Evolutionary conservation across 1,139 yeast species (phyloP).

Genomic region (Candida buenavistaensis): DNA sequence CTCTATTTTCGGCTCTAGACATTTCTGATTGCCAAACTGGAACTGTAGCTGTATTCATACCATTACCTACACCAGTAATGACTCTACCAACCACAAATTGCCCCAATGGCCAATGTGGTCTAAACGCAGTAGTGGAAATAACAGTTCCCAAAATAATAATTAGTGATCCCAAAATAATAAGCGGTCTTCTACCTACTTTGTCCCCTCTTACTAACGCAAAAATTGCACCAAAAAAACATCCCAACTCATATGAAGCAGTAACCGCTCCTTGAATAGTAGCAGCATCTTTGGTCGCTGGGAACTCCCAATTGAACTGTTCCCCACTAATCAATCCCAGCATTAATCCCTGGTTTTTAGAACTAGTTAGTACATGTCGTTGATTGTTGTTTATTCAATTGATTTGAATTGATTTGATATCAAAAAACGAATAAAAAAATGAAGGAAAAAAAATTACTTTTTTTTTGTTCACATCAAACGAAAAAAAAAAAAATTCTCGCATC

Average conservation of each 20-base stretch:
- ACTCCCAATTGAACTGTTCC: slow-evolving; percentile 54
- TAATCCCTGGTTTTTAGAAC: slow-evolving; percentile 83
- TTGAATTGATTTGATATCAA: no score
- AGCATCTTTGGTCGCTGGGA: slow-evolving; percentile 49
- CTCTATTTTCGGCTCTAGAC: slow-evolving; percentile 71
- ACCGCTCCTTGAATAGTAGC: slow-evolving; percentile 64
- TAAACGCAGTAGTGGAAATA: slow-evolving; percentile 60
- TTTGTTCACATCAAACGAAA: no score
- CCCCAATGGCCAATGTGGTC: slow-evolving; percentile 50
- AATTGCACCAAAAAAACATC: slow-evolving; percentile 74
- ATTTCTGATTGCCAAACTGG: slow-evolving; percentile 85
- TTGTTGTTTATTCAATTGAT: no score
- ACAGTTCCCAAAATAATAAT: slow-evolving; percentile 65
- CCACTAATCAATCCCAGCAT: slow-evolving; percentile 74
- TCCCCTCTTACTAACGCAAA: slow-evolving; percentile 67
- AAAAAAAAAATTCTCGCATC: no score
- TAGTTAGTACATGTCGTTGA: no score
- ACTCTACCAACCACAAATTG: slow-evolving; percentile 76
- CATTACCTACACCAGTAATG: slow-evolving; percentile 78
- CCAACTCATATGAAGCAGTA: slow-evolving; percentile 71
- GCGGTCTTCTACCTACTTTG: slow-evolving; percentile 62
- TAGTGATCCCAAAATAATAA: slow-evolving; percentile 57
- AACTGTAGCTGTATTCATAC: slow-evolving; percentile 74
- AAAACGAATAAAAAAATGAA: no score
- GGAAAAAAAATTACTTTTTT: no score